Base-by-base conservation (phyloP, 1,284 basidiomycete genomes). In the Moesziomyces globuligerus region DNA sequence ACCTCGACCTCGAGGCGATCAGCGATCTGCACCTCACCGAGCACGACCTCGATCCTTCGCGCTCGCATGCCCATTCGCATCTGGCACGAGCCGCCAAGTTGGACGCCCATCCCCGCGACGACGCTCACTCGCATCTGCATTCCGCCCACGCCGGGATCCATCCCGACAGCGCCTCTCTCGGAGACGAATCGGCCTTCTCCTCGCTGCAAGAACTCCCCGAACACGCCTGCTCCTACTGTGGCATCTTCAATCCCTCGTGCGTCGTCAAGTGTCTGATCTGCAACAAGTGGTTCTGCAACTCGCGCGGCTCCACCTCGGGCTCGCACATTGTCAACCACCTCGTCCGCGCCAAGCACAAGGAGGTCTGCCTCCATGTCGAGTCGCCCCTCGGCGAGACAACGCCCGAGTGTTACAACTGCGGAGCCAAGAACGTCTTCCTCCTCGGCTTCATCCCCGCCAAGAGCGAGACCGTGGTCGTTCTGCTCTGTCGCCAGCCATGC, bases 371-470 rank as follows among this genome's bases (percentile, higher is more conserved):
- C 43, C 96, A 99, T 82, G 90, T 91, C 51, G 94, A 98, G 78
- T 91, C 91, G 55, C 93, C 94, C 1, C 86, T 99, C 1, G 96
- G 96, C 6, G 96, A 98, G 83, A 98, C 95, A 0, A 91, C 92
- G 0, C 96, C 96, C 0, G 96, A 99, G 84, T 85, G 81, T 84
- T 99, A 98, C 86, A 94, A 95, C 82, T 99, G 96, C 81, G 96
- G 96, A n/a, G 94, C 92, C 85, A 98, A 98, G 85, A 99, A 99
- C 75, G 95, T 97, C 24, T 99, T 99, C 81, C 92, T 98, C 88
- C 88, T 99, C 20, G 96, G 96, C 3, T 99, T 99, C 83, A 98
- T 99, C 75, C 96, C 96, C 3, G 96, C 96, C 15, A 98, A 98
- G 85, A 94, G 92, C 81, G 96, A 98, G 81, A 97, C 96, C 0